A percentile compares a stretch with the other conserved stretches of the same genome.
These are phyloP conservation scores for Pueraria montana DNA, from an alignment of 306 rosid species.

Conservation along the genomic window DNA sequence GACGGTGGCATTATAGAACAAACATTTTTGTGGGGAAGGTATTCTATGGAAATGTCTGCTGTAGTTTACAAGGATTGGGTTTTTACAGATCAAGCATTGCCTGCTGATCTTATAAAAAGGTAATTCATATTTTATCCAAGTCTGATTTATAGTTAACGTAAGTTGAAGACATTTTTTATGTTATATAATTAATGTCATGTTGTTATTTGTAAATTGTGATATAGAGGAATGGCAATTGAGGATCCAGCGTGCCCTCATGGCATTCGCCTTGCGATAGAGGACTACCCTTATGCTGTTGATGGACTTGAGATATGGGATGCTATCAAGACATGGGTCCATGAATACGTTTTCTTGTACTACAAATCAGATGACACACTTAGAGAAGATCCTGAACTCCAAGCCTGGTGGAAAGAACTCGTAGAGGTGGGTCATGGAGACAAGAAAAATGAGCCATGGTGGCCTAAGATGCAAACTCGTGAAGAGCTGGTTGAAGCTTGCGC, in stretches of 20 bases:
- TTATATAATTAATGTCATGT: no score
- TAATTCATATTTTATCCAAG: not conserved
- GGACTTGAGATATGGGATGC: slow-evolving; percentile 73
- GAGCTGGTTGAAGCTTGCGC: slow-evolving; percentile 56
- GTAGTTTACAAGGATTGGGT: slow-evolving; percentile 47
- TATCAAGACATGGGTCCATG: slow-evolving; percentile 67
- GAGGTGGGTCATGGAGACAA: slow-evolving; percentile 72
- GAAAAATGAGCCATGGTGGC: slow-evolving; percentile 65
- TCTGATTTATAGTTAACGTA: not conserved
- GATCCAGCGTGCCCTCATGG: slow-evolving; percentile 65
- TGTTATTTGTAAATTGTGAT: no score
- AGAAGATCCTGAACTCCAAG: slow-evolving; percentile 67
- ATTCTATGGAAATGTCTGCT: slow-evolving; percentile 53
- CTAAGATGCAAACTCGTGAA: slow-evolving; percentile 56
- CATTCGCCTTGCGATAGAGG: slow-evolving; percentile 64
- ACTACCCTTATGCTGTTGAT: slow-evolving; percentile 69
- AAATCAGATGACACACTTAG: slow-evolving; percentile 52
- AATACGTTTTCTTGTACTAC: slow-evolving; percentile 66
- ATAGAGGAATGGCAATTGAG: slow-evolving; percentile 70
- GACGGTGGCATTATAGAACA: slow-evolving; percentile 46
- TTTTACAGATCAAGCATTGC: slow-evolving; percentile 49
- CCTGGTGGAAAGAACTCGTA: slow-evolving; percentile 75
- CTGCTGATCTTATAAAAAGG: slow-evolving; percentile 55
- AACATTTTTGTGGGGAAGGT: slow-evolving; percentile 48
- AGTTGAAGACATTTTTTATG: not conserved